Conservation (phyloP, 768 basidiomycete genomes). For the Gloeophyllum trabeum region DNA sequence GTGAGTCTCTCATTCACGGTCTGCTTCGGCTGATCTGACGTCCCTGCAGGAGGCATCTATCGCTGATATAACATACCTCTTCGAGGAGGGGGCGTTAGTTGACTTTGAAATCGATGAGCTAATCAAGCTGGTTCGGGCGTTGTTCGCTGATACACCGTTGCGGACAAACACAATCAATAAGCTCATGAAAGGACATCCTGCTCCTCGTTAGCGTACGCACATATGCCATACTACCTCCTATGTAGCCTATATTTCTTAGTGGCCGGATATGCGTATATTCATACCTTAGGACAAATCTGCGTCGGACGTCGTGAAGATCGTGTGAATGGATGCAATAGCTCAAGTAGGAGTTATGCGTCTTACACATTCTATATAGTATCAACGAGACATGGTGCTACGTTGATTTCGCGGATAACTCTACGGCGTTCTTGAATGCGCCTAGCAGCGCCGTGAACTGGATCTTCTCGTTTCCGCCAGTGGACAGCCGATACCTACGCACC, state of each 20-base stretch:
- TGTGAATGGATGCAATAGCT: no score
- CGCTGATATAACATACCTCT: constrained; percentile 85
- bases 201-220: no score
- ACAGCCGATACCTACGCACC: constrained; percentile 66
- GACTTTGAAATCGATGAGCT: constrained; percentile 86
- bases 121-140: constrained; percentile 65
- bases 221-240: no score
- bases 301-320: no score
- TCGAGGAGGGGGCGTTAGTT: constrained; percentile 81
- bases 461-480: constrained; percentile 89
- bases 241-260: no score
- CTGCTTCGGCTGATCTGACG: constrained; percentile 3
- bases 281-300: no score
- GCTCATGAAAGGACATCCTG: constrained; percentile 50
- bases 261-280: no score
- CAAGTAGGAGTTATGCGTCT: no score
- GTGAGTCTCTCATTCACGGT: constrained; percentile 32
- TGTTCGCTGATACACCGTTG: constrained; percentile 82
- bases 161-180: constrained; percentile 76
- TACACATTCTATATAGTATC: no score
- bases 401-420: constrained; percentile 66
- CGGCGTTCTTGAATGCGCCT: constrained; percentile 87
- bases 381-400: no score
- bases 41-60: constrained; percentile 73
- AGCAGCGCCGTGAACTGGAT: constrained; percentile 87